Conservation (phyloP, 768 basidiomycete species). For the Galerina sulciceps region DNA sequence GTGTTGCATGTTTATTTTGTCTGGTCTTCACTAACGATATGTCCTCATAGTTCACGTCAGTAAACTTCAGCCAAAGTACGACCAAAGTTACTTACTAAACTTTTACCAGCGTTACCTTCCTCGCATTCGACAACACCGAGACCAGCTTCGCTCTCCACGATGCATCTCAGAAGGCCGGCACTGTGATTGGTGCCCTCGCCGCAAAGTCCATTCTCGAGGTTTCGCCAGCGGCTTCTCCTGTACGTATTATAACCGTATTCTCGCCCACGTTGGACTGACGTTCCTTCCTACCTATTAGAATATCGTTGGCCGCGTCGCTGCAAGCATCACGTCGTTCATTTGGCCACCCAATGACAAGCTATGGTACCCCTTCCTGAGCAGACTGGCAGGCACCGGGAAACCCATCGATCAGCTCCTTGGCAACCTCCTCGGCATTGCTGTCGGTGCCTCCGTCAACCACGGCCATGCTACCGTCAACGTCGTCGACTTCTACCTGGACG, state of each 20-base stretch:
- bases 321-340: slow-evolving; percentile 27
- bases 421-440: slow-evolving; percentile 48
- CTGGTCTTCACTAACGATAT: background rate
- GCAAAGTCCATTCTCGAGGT: slow-evolving; percentile 13
- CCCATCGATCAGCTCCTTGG: slow-evolving; percentile 46
- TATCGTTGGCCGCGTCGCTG: slow-evolving; percentile 27
- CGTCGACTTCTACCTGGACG: slow-evolving; percentile 59
- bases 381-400: slow-evolving; percentile 37
- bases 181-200: slow-evolving; percentile 1
- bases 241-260: background rate
- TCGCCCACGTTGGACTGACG: background rate
- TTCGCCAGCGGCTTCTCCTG: slow-evolving; percentile 11
- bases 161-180: slow-evolving; percentile 11
- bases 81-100: background rate
- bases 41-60: slow-evolving; percentile 11
- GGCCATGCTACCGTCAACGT: slow-evolving; percentile 52
- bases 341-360: slow-evolving; percentile 34
- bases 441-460: slow-evolving; percentile 48
- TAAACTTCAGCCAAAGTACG: background rate
- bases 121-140: slow-evolving; percentile 10
- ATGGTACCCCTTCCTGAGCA: slow-evolving; percentile 42
- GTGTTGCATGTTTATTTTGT: background rate
- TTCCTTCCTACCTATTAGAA: slow-evolving; percentile 23
- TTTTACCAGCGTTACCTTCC: slow-evolving; percentile 9
- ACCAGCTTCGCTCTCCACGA: slow-evolving; percentile 11